These are phyloP conservation scores for Yamadazyma takamatsuzukensis DNA, from an alignment of 805 yeast species.

Conservation along the genomic window DNA sequence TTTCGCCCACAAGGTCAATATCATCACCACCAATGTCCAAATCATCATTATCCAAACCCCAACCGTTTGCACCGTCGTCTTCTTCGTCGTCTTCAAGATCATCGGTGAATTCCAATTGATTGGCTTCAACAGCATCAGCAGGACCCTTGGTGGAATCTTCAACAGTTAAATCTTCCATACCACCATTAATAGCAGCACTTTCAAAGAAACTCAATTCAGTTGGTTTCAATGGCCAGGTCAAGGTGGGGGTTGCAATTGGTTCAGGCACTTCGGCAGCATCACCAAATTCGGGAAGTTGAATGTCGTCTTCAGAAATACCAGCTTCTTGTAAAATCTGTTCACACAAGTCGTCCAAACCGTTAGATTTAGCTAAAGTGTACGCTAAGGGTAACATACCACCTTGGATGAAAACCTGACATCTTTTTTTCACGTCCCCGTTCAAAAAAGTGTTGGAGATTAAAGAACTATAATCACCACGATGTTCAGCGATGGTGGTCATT, in stretches of 20 bases:
- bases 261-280: slow-evolving; percentile 42
- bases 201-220: slow-evolving; percentile 79
- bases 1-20: slow-evolving; percentile 18
- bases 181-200: slow-evolving; percentile 69
- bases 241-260: slow-evolving; percentile 43
- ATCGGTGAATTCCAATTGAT: slow-evolving; percentile 27
- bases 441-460: slow-evolving; percentile 80
- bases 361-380: slow-evolving; percentile 85
- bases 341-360: slow-evolving; percentile 76
- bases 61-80: slow-evolving; percentile 65
- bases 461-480: slow-evolving; percentile 76
- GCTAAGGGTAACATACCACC: slow-evolving; percentile 87
- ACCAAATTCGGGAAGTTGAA: slow-evolving; percentile 58
- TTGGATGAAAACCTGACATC: slow-evolving; percentile 69
- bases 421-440: slow-evolving; percentile 67
- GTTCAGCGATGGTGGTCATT: slow-evolving; percentile 88
- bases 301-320: slow-evolving; percentile 58
- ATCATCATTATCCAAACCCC: slow-evolving; percentile 82
- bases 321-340: slow-evolving; percentile 66
- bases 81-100: slow-evolving; percentile 44
- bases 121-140: slow-evolving; percentile 14
- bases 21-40: slow-evolving; percentile 61
- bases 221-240: slow-evolving; percentile 81
- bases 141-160: slow-evolving; percentile 33
- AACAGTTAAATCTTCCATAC: slow-evolving; percentile 60